phyloP scores from a whole-genome alignment of 352 stramenopile genomes.

The Phytopythium mirpurense region DNA sequence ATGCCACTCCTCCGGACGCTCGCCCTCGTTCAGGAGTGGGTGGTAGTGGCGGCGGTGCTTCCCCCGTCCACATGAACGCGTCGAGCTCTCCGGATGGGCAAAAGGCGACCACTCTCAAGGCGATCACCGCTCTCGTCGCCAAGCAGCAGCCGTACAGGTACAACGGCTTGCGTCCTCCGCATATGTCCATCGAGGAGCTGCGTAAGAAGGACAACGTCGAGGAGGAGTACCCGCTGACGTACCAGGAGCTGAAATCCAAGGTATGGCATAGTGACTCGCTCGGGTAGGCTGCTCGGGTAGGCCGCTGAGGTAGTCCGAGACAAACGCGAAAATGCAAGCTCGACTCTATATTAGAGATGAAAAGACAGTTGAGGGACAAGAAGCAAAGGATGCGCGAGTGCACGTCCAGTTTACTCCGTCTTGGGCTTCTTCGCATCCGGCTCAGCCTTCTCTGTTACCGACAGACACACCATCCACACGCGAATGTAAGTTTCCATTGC shows the following conservation, averaged over 20 bases:
- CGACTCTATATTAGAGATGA: too few species aligned
- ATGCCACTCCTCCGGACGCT: not conserved
- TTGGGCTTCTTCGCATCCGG: constrained; percentile 81
- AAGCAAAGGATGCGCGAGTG: too few species aligned
- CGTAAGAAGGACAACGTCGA: constrained; percentile 83
- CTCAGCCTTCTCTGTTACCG: constrained; percentile 38
- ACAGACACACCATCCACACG: not conserved
- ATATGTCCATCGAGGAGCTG: constrained; percentile 73
- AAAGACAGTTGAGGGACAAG: too few species aligned
- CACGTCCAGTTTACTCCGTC: constrained; percentile 39
- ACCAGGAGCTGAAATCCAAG: constrained; percentile 83
- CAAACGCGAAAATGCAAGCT: too few species aligned
- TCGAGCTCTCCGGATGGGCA: constrained; percentile 5
- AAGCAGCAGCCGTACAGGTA: constrained; percentile 78
- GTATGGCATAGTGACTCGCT: constrained; percentile 53
- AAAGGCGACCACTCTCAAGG: constrained; percentile 26
- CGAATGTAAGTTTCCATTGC: not conserved
- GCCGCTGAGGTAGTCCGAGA: too few species aligned
- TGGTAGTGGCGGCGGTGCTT: not conserved
- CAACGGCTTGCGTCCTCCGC: constrained; percentile 43
- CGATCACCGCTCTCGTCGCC: constrained; percentile 31
- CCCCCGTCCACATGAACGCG: not conserved
- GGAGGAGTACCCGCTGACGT: constrained; percentile 84
- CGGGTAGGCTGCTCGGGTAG: too few species aligned
- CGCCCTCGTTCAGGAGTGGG: constrained; percentile 1